Conservation (phyloP, 2,329 filamentous ascomycete species). For the Ascochyta lentis region DNA sequence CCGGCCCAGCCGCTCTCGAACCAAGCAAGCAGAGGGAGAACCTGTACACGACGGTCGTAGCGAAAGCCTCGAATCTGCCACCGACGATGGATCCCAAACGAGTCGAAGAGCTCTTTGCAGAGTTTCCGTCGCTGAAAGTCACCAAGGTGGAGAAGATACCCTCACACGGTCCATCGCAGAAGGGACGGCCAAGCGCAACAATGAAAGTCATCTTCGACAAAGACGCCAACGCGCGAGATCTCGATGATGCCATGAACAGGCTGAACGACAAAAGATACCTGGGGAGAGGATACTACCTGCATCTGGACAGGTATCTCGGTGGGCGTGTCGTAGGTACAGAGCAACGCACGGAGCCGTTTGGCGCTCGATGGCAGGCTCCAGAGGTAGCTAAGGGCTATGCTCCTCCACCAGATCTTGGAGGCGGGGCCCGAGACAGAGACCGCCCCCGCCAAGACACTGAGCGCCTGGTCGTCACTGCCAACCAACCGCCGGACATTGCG, state of each 20-base stretch:
- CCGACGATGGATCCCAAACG: constrained; percentile 31
- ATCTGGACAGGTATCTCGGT: constrained; percentile 43
- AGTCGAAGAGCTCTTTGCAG: constrained; percentile 40
- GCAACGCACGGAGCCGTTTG: constrained; percentile 38
- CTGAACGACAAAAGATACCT: constrained; percentile 46
- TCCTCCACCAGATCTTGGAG: constrained; percentile 38
- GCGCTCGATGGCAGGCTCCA: constrained; percentile 38
- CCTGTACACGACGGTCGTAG: constrained; percentile 38
- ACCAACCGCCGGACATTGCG: constrained; percentile 77
- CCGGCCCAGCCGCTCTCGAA: constrained; percentile 25
- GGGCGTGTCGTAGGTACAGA: constrained; percentile 31
- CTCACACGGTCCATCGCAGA: constrained; percentile 26
- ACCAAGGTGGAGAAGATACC: constrained; percentile 39
- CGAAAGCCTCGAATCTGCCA: constrained; percentile 43
- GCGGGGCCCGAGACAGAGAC: constrained; percentile 26
- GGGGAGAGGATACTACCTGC: constrained; percentile 43
- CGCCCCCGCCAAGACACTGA: constrained; percentile 32
- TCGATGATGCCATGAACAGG: constrained; percentile 42
- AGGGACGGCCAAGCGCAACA: constrained; percentile 32
- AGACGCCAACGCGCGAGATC: constrained; percentile 33
- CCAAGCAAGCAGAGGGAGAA: constrained; percentile 30
- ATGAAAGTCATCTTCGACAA: constrained; percentile 46
- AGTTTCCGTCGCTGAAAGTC: constrained; percentile 42
- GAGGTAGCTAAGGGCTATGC: constrained; percentile 40
- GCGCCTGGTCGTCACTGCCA: constrained; percentile 56